Base-by-base conservation (phyloP, 345 rosid genomes). In the Eucalyptus pumila region DNA sequence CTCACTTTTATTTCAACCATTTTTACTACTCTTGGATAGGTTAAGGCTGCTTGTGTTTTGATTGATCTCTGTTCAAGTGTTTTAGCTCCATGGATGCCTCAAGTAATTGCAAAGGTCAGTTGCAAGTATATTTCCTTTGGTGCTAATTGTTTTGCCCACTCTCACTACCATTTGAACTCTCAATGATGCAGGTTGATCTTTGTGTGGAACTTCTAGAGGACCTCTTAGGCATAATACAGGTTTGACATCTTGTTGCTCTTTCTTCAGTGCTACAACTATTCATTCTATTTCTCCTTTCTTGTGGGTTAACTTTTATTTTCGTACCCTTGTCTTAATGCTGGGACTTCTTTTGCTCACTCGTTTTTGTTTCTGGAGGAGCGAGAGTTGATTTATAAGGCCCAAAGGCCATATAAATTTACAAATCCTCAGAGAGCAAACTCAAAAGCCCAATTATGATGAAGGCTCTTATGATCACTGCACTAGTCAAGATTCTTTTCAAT, bases 31-130 rank as follows among this genome's bases (percentile, higher is more conserved):
- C 52, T 83, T 83, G 87, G 51, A n/a, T 87, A 96, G 98, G 96
- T 96, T 86, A 96, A 95, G 93, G 97, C 96, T 86, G 97, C 98
- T 76, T 95, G 98, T 89, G 91, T 96, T 89, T 89, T 96, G 80
- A 93, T 96, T 89, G 98, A 96, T 92, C 93, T 96, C 44, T 96
- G 98, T 91, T 95, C 95, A 80, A 92, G 95, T 56, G 94, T 93
- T 87, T 91, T 96, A 85, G 96, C 96, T n/a, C 95, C 98, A 88
- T 96, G 98, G 98, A 91, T 93, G 90, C 88, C 92, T 88, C 95
- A 94, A 88, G 95, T 95, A 91, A 94, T 94, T 91, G 95, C 96
- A 83, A 96, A 96, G 98, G 98, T 96, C 89, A 58, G 92, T 92
- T 72, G 50, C 65, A 86, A 58, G 67, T 58, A 76, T 42, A 69